Conservation (phyloP, 192 early-diverging fungal species). For the Hyaloraphidium curvatum region DNA sequence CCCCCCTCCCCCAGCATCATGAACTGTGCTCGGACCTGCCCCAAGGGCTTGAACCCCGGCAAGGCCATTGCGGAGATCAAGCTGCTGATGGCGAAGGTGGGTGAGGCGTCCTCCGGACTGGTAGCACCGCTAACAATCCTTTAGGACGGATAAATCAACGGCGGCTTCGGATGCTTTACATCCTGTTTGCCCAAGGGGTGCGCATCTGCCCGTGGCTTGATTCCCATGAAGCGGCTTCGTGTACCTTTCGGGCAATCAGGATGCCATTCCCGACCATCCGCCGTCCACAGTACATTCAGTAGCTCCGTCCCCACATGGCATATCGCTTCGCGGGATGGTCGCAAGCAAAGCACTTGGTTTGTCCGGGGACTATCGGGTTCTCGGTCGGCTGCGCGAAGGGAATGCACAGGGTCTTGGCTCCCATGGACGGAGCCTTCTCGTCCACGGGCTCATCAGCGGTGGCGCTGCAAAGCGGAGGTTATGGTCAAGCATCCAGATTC, state of each 20-base stretch:
- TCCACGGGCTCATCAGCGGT: constrained; percentile 59
- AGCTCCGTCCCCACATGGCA: constrained; percentile 66
- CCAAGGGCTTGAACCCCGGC: constrained; percentile 97
- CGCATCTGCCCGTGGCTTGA: no score
- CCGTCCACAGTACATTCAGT: constrained; percentile 26
- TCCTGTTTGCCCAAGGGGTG: no score
- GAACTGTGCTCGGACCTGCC: constrained; percentile 91
- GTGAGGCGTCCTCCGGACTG: no score
- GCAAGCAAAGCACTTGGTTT: constrained; percentile 75
- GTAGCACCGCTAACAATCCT: no score
- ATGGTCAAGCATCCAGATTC: background rate
- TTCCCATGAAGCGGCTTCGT: no score
- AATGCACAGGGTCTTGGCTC: constrained; percentile 96
- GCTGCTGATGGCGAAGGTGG: constrained; percentile 81
- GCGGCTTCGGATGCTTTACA: no score
- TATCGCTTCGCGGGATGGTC: constrained; percentile 58
- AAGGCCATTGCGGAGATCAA: constrained; percentile 92
- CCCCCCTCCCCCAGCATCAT: background rate
- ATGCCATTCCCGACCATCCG: no score
- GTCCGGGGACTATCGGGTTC: constrained; percentile 55
- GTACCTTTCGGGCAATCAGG: no score
- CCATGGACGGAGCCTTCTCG: constrained; percentile 97
- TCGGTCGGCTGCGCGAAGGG: constrained; percentile 83
- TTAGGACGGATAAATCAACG: no score
- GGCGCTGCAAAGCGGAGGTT: constrained; percentile 7